phyloP scores from a whole-genome alignment of 305 asterid species.

The Coffea humblotiana region DNA sequence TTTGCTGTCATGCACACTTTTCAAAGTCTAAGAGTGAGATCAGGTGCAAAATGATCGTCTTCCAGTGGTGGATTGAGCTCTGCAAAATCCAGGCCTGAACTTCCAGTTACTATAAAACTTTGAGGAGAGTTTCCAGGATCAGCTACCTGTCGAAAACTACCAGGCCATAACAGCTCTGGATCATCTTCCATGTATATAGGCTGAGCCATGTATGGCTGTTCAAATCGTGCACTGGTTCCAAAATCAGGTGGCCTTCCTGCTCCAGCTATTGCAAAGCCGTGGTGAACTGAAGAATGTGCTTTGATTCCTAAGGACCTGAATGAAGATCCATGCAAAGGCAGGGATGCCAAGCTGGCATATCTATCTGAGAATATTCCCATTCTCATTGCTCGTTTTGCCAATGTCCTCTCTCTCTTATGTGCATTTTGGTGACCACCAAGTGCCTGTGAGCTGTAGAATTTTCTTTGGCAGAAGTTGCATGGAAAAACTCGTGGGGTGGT shows the following conservation, averaged over 20 bases:
- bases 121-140: constrained; percentile 22
- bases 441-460: constrained; percentile 71
- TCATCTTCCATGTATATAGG: constrained; percentile 41
- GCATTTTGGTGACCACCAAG: constrained; percentile 72
- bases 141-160: constrained; percentile 46
- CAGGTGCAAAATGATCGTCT: constrained; percentile 32
- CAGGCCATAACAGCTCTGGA: constrained; percentile 48
- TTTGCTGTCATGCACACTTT: constrained; percentile 7
- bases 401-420: constrained; percentile 56
- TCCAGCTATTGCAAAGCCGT: constrained; percentile 22
- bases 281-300: constrained; percentile 56
- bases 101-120: constrained; percentile 24
- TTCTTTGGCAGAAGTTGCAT: constrained; percentile 61
- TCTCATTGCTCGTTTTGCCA: constrained; percentile 55
- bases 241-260: constrained; percentile 27
- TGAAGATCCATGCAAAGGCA: constrained; percentile 46
- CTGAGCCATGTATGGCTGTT: constrained; percentile 30
- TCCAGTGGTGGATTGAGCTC: constrained; percentile 23
- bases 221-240: constrained; percentile 34
- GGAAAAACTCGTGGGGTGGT: constrained; percentile 40
- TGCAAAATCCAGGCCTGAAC: constrained; percentile 23
- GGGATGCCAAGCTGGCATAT: constrained; percentile 42
- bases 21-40: constrained; percentile 57
- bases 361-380: constrained; percentile 42
- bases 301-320: constrained; percentile 47